A percentile compares a stretch with the other conserved stretches of the same genome.
Conservation (phyloP, 1,284 basidiomycete species). For the Apiotrichum gamsii region DNA sequence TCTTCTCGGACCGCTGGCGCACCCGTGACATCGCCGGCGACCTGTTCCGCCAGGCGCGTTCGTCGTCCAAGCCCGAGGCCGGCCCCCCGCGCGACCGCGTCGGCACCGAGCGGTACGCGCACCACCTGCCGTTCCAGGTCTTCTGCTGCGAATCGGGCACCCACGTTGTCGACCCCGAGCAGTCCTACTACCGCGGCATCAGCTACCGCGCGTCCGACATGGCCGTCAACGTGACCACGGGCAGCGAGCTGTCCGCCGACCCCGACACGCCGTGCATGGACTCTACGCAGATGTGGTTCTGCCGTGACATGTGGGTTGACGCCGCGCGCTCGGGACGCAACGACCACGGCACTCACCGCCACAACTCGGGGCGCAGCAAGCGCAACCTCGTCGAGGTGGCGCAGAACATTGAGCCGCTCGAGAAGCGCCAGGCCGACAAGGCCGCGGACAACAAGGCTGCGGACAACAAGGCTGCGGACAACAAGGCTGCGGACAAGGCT, state of each 20-base stretch:
- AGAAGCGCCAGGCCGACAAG: constrained; percentile 18
- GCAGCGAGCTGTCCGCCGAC: constrained; percentile 55
- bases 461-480: not conserved
- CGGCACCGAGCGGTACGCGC: constrained; percentile 72
- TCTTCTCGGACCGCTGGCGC: constrained; percentile 93
- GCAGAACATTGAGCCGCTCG: constrained; percentile 24
- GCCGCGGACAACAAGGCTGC: not conserved
- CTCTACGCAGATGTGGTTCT: constrained; percentile 92
- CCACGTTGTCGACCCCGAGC: constrained; percentile 84
- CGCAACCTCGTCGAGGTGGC: constrained; percentile 24
- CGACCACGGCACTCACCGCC: not conserved
- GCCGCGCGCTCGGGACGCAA: constrained; percentile 66
- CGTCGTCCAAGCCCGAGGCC: constrained; percentile 78
- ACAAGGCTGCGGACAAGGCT: not conserved
- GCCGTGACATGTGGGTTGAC: constrained; percentile 82
- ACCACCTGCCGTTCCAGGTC: constrained; percentile 90
- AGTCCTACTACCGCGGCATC: constrained; percentile 85
- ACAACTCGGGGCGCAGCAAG: constrained; percentile 12
- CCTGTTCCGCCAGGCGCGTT: constrained; percentile 89
- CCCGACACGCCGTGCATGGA: constrained; percentile 82
- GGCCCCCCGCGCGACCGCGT: constrained; percentile 78
- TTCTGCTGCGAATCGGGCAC: constrained; percentile 96
- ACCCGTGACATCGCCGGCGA: constrained; percentile 93
- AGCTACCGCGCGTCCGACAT: constrained; percentile 69
- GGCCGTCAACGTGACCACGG: constrained; percentile 67